These are phyloP conservation scores for Pseudopithomyces maydicus DNA, from an alignment of 2,329 filamentous ascomycete species.

Conservation along the genomic window DNA sequence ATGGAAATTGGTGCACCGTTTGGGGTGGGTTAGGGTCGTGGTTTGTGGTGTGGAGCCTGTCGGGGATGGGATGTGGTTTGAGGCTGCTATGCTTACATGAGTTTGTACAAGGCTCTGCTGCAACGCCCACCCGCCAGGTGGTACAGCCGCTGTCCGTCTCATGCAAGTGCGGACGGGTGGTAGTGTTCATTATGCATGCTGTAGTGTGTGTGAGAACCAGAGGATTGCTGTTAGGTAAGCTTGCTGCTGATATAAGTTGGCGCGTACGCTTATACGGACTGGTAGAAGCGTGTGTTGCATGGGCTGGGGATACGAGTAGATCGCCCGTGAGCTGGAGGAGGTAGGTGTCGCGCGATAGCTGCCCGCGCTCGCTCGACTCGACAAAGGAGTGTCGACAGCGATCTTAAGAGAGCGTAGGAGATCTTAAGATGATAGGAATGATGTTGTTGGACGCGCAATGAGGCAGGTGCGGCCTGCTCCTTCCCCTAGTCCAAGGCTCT, in stretches of 20 bases:
- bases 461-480: background rate
- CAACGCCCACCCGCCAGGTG: no score
- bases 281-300: background rate
- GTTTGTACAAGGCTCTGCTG: no score
- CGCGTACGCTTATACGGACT: background rate
- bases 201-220: background rate
- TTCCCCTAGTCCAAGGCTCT: background rate
- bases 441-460: background rate
- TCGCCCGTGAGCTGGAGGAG: background rate
- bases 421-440: no score
- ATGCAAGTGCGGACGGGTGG: background rate
- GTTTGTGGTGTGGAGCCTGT: background rate
- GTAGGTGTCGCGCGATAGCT: background rate
- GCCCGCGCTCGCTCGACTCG: background rate
- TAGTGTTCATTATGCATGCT: background rate
- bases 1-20: background rate
- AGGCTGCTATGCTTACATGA: background rate
- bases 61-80: background rate
- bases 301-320: background rate
- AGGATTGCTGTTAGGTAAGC: background rate
- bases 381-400: background rate
- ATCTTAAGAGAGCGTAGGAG: no score
- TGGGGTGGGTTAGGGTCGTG: background rate
- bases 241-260: background rate
- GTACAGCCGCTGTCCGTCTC: no score